These are phyloP conservation scores for Camellia lanceoleosa DNA, from an alignment of 148 eudicot genomes.

Conservation along the genomic window DNA sequence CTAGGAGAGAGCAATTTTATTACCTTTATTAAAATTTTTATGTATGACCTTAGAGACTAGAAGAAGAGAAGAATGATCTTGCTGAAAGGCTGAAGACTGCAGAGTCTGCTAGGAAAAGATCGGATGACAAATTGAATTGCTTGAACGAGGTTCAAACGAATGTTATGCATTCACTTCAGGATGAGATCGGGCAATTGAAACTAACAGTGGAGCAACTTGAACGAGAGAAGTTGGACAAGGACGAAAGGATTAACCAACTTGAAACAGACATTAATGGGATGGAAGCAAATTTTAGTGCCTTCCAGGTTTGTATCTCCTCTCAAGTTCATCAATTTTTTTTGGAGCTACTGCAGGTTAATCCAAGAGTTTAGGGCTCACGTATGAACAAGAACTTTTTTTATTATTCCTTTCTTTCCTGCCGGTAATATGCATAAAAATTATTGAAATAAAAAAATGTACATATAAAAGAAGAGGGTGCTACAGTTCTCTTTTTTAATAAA, in stretches of 20 bases:
- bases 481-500: too few relatives aligned
- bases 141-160: slow-evolving; percentile 61
- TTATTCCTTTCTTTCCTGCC: background rate
- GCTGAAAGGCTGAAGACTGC: slow-evolving; percentile 64
- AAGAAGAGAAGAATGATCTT: slow-evolving; percentile 70
- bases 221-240: slow-evolving; percentile 78
- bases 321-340: background rate
- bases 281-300: slow-evolving; percentile 65
- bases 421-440: too few relatives aligned
- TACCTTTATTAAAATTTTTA: too few relatives aligned
- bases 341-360: background rate
- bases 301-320: slow-evolving; percentile 41
- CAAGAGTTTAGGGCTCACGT: background rate
- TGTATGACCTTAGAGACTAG: slow-evolving; percentile 40
- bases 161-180: slow-evolving; percentile 61
- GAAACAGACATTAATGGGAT: slow-evolving; percentile 68
- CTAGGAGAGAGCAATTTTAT: too few relatives aligned
- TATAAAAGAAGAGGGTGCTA: background rate
- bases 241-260: slow-evolving; percentile 71
- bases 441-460: background rate
- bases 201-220: slow-evolving; percentile 73
- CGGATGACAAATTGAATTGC: slow-evolving; percentile 73
- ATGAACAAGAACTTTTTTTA: background rate
- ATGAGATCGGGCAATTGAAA: slow-evolving; percentile 67
- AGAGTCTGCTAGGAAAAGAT: slow-evolving; percentile 70